Evolutionary conservation across 108 stramenopile genomes (phyloP), one percentile per base, ranked within the genome.

Genomic region (Pelagomonas calceolata): DNA sequence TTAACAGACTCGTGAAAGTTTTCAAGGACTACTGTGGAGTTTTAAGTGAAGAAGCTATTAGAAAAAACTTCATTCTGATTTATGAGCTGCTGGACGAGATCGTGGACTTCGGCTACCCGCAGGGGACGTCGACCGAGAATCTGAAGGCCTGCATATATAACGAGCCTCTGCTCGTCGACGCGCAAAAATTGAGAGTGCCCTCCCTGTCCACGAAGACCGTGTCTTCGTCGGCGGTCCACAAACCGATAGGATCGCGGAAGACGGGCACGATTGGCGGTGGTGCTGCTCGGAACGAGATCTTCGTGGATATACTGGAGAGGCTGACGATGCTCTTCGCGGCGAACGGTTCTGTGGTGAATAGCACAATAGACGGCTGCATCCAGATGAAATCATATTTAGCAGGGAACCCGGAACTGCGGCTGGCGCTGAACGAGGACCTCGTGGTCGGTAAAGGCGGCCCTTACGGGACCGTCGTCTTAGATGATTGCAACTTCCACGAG

Each of bases 11-110:
- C 79, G 95, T 95, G 33, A 92, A 95, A 76, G 94, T 98, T 34
- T 97, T 98, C 85, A 99, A 99, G 82, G 98, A 99, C 78, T 99
- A 99, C 78, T 99, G 98, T 75, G 98, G 98, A 30, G 91, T 95
- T 5, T 83, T 99, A 14, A 92, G 91, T 21, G 93, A 97, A 82
- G 96, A 99, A 75, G 88, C 92, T 5, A 94, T 99, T 72, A 92
- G 98, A 64, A 98, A 98, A 82, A 99, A 99, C 76, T 99, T 99
- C 79, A 93, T 96, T 72, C 87, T 99, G 14, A 82, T 97, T 63
- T 99, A 99, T 81, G 98, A 99, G 85, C 92, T 99, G 34, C 87
- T 99, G 32, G 98, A 99, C 83, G 98, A 99, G 74, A 92, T 98
- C 82, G 70, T 98, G 36, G 98, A 99, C 84, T 98, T 87, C 68